Base-by-base conservation (phyloP, 345 rosid genomes). In the Schrenkiella parvula region DNA sequence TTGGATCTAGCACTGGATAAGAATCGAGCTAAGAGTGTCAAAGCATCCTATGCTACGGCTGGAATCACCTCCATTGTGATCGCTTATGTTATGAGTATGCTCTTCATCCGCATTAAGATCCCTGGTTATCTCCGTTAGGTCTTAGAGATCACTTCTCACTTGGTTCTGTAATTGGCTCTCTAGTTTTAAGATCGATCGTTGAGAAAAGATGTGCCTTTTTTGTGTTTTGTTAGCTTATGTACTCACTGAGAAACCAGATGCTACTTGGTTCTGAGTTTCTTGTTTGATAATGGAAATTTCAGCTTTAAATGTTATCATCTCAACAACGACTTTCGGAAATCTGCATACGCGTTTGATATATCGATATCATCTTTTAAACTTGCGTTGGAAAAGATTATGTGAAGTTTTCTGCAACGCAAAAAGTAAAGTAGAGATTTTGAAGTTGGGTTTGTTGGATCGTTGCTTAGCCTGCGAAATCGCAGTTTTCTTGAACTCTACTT, bases 101-200 rank as follows among this genome's bases (percentile, higher is more conserved):
- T 93, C 60, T 93, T 93, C 60, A 87, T 95, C 75, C 97, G 99
- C 46, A 95, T 91, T 71, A 95, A 95, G 84, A 95, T 95, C 84
- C 99, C 99, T 17, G 99, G 82, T 64, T 95, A 95, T 80, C 93
- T 95, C 28, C 73, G 47, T 17, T 78, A 78, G 71, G 6, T 1
- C 8, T 47, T 52, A 14, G 51, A 69, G 26, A 42, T 76, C 28
- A 13, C 2, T 70, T 43, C 42, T 35, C 22, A 8, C 46, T 55
- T 48, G 2, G 0, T 23, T 71, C n/a, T 77, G 67, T 71, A 64
- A 51, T 39, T 42, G 41, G 29, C 14, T 63, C 66, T 55, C 31
- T 51, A 29, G 66, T 17, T 60, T 60, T 68, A 17, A 32, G 23
- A 48, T 57, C 35, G 12, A 39, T 60, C 68, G 6, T 8, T 50